Evolutionary conservation across 106 monocot genomes (phyloP), one percentile per base, ranked within the genome.

Genomic region (Dioscorea dumetorum): DNA sequence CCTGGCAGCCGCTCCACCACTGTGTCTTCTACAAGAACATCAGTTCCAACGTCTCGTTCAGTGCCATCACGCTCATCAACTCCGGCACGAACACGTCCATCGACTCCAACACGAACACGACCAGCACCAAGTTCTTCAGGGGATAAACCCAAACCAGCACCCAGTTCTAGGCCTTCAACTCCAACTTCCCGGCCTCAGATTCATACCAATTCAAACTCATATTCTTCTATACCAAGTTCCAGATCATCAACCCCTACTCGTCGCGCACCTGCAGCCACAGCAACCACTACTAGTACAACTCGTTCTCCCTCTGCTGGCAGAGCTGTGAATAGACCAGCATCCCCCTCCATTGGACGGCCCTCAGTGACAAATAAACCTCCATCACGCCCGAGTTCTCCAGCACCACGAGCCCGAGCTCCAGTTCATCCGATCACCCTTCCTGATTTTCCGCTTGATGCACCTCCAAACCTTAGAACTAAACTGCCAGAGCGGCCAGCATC

Each of bases 381-480:
- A 49, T 83, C 93, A 21, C 80, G 91, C 49, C 85, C 88, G 3
- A 80, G 83, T 63, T 95, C 95, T 22, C 95, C 91, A 20, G 77
- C 73, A n/a, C 83, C 85, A 58, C 77, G 78, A 20, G 52, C 68
- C 4, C 74, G 86, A 58, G 57, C 78, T 57, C 75, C 90, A n/a
- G 80, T 80, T 8, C 82, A 67, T 34, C 78, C 87, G 58, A 57
- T 87, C 60, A 78, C 77, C 64, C 80, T 82, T 18, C 82, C 87
- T 11, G 90, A 80, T 74, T 90, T 94, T 34, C 79, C 90, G 8
- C 74, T 53, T 57, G 86, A 91, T 48, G 80, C 72, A 10, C 95
- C 95, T 57, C 95, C 95, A 63, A 91, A 97, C 70, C 75, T 97
- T 34, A 82, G 87, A 41, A 94, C 90, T 17, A 82, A 82, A 31